These are phyloP conservation scores for Fusarium protoensiforme DNA, from an alignment of 2,329 filamentous ascomycete species.

Conservation along the genomic window DNA sequence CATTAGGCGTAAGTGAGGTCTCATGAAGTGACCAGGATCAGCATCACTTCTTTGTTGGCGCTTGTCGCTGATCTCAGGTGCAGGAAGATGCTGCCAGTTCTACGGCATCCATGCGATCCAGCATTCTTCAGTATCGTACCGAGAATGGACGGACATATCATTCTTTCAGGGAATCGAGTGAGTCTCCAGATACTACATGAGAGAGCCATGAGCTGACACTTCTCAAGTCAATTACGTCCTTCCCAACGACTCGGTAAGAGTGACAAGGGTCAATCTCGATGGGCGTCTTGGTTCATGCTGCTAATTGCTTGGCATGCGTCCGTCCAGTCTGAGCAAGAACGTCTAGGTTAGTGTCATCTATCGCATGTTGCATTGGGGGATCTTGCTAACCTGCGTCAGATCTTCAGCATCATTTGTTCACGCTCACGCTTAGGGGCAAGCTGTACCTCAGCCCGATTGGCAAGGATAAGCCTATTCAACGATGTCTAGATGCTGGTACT, in stretches of 20 bases:
- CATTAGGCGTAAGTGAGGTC: slow-evolving; percentile 29
- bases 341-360: slow-evolving; percentile 36
- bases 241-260: slow-evolving; percentile 45
- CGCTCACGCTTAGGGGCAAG: slow-evolving; percentile 46
- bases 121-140: slow-evolving; percentile 49
- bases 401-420: slow-evolving; percentile 51
- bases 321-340: slow-evolving; percentile 45
- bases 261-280: not conserved
- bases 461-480: slow-evolving; percentile 34
- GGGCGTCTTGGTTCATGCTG: not conserved
- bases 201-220: not conserved
- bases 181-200: not conserved
- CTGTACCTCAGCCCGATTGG: slow-evolving; percentile 43
- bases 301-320: slow-evolving; percentile 15
- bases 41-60: not conserved
- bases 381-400: slow-evolving; percentile 28
- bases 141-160: slow-evolving; percentile 55
- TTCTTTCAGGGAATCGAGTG: slow-evolving; percentile 46
- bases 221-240: slow-evolving; percentile 43
- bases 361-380: not conserved
- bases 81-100: slow-evolving; percentile 44
- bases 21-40: not conserved
- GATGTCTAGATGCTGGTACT: slow-evolving; percentile 59
- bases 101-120: slow-evolving; percentile 48
- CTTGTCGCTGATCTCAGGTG: not conserved